Base-by-base conservation (phyloP, 2,329 filamentous ascomycete species). In the Neonectria coccinea region DNA sequence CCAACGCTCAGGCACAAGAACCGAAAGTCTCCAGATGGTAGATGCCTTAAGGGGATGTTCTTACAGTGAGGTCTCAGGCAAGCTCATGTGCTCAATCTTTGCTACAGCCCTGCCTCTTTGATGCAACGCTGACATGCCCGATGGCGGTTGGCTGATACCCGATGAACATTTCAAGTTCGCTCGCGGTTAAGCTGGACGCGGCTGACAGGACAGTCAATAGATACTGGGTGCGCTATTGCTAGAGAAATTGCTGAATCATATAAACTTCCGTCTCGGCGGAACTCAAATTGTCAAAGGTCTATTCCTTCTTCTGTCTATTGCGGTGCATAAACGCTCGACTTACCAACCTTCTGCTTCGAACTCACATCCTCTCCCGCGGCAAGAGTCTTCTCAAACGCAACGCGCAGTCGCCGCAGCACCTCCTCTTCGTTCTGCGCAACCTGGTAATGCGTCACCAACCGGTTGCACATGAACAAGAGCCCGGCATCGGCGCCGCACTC, bases 351-450 rank as follows among this genome's bases (percentile, higher is more conserved):
- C 55, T 65, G 55, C 41, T 59, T 56, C 3, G 10, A 22, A 42
- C 51, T 59, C 11, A 62, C 55, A 31, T 60, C 63, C 45, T 66
- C 59, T 5, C 51, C 56, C 47, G 73, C 72, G 2, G 68, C 60
- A 41, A 81, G 71, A 14, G 79, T 71, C 61, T 71, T 72, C 33
- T 70, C 67, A 68, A 92, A 91, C 5, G 90, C 81, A 54, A 80
- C 78, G 64, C 86, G 84, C 33, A 92, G 76, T 59, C 82, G 81
- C 25, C 79, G 75, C 50, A 94, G 80, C 2, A 90, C 87, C 70
- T 89, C 86, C 1, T 89, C 86, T 4, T 79, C 78, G 66, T 84
- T 85, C 75, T 85, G 79, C 16, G 88, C 88, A 67, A 92, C 89
- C 82, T 94, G 85, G 65, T 84, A 85, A 64, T 83, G 84, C 45